Evolutionary conservation across 768 basidiomycete genomes (phyloP).

Genomic region (Suillus placidus): DNA sequence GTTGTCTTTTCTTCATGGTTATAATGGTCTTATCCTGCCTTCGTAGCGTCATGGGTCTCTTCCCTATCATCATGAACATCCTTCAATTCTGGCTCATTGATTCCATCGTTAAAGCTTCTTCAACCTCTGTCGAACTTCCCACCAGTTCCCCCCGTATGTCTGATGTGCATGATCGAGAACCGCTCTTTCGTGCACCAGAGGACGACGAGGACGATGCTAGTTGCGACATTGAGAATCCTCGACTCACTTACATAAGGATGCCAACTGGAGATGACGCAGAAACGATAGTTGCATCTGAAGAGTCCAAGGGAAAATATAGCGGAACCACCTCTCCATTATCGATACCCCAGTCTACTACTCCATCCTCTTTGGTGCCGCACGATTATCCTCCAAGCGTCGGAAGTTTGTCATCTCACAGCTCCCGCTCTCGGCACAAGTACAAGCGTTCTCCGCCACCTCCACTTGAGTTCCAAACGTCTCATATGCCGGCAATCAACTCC

Average conservation of each 20-base stretch:
- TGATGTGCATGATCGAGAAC: conserved; percentile 54
- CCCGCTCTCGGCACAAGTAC: conserved; percentile 31
- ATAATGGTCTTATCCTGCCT: conserved; percentile 14
- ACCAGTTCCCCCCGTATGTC: conserved; percentile 41
- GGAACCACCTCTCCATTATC: conserved; percentile 21
- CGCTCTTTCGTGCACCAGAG: conserved; percentile 62
- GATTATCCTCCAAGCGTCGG: conserved; percentile 62
- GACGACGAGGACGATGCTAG: conserved; percentile 51
- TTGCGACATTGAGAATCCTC: conserved; percentile 51
- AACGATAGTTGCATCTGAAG: conserved; percentile 23
- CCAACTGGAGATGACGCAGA: conserved; percentile 29
- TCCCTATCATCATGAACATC: conserved; percentile 87
- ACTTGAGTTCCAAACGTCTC: conserved; percentile 36
- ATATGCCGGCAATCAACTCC: conserved; percentile 40
- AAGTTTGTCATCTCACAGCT: conserved; percentile 34
- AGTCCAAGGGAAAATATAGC: conserved; percentile 16
- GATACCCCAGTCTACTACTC: conserved; percentile 12
- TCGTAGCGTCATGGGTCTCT: conserved; percentile 83
- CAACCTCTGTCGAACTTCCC: conserved; percentile 41
- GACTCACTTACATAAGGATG: conserved; percentile 38
- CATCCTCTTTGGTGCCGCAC: conserved; percentile 19
- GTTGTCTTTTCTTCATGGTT: conserved; percentile 31
- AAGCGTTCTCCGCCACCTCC: conserved; percentile 43
- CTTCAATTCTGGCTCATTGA: conserved; percentile 96
- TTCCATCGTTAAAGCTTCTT: conserved; percentile 82